Base-by-base conservation (phyloP, 2,329 filamentous ascomycete genomes). In the Colletotrichum camelliae region DNA sequence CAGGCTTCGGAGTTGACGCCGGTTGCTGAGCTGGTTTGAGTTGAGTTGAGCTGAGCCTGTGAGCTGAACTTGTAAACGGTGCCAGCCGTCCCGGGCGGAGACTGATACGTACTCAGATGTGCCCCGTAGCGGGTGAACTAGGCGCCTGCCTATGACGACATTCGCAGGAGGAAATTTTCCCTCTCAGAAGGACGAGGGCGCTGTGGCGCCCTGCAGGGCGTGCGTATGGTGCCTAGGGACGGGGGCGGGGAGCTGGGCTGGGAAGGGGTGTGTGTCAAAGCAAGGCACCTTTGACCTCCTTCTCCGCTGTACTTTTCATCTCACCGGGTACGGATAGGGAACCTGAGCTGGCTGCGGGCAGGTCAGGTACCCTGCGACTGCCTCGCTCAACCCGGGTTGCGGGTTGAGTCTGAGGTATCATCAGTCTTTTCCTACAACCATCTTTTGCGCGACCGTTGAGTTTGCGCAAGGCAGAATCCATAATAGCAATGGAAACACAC, bases 101-200 rank as follows among this genome's bases (percentile, higher is more conserved):
- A n/a, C 33, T 24, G 39, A 10, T 6, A 27, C 24, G 24, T 27
- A 43, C 37, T 43, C 37, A 39, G 65, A 48, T 29, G 58, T 27
- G 29, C 43, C n/a, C 43, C 43, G 43, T 48, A 48, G 43, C 43
- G n/a, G 18, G 43, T n/a, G 43, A 21, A 48, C 43, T 48, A 48
- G 58, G 48, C 7, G 16, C 31, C 35, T 65, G 43, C 27, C 37
- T 76, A 76, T 76, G 74, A 76, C 74, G 74, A 74, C 74, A 76
- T 65, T 60, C 29, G 67, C 39, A 69, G 43, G 62, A 67, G 52
- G 70, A 62, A 66, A 60, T 65, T 73, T 72, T 68, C 35, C 73
- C 48, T 68, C 10, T 64, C 27, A 68, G 48, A 64, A 33, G 48
- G 61, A 64, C 62, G 43, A 67, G 15, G 62, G 37, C 33, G 21